These are phyloP conservation scores for Hibiscus tridactylites DNA, from an alignment of 345 rosid species.

Conservation along the genomic window DNA sequence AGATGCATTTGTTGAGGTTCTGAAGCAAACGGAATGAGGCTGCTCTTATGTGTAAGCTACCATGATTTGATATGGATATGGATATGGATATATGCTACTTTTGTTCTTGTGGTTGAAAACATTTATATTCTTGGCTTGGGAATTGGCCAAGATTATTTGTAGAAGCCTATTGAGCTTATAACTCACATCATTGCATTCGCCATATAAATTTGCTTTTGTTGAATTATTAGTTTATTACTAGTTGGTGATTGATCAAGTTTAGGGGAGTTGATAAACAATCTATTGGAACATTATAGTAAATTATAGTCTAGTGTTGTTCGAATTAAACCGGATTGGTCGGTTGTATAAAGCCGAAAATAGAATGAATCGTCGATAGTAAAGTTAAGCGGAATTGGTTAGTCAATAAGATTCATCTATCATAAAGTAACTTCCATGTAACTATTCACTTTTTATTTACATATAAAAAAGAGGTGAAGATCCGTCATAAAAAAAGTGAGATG, in stretches of 20 bases:
- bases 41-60: not conserved
- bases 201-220: not conserved
- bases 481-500: too few species aligned
- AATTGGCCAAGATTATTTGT: not conserved
- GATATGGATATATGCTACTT: too few species aligned
- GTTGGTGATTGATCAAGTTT: not conserved
- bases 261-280: not conserved
- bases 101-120: not conserved
- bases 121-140: constrained; percentile 3
- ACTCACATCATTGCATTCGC: not conserved
- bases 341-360: too few species aligned
- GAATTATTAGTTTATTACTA: not conserved
- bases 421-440: too few species aligned
- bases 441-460: too few species aligned
- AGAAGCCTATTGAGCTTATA: not conserved
- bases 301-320: too few species aligned
- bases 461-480: too few species aligned
- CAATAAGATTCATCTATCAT: too few species aligned
- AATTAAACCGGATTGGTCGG: too few species aligned
- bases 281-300: too few species aligned
- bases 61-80: not conserved
- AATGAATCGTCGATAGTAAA: too few species aligned
- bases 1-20: constrained; percentile 63
- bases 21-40: constrained; percentile 35
- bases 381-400: too few species aligned